These are phyloP conservation scores for Solanum gandarillasii DNA, from an alignment of 257 asterid species.

Conservation along the genomic window DNA sequence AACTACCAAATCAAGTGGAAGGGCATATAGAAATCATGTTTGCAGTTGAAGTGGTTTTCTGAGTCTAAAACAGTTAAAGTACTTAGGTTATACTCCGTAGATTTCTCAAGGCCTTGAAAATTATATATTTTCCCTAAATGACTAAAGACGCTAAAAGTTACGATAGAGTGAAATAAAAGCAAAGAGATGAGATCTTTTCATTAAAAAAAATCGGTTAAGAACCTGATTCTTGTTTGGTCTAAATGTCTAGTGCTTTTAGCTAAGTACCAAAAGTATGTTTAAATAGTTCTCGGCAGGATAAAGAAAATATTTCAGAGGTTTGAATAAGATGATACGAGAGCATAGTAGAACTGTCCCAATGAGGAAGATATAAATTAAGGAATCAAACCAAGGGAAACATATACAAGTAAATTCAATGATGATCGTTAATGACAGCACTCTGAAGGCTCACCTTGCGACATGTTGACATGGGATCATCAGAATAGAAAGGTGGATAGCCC, in stretches of 20 bases:
- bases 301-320: background rate
- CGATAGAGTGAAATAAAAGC: background rate
- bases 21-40: background rate
- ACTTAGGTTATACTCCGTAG: background rate
- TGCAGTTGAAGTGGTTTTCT: background rate
- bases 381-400: background rate
- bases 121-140: background rate
- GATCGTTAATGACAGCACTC: background rate
- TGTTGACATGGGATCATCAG: conserved; percentile 98
- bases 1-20: background rate
- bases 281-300: background rate
- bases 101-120: background rate
- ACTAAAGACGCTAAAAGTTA: background rate
- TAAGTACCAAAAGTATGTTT: background rate
- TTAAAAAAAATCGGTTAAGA: background rate
- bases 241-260: background rate
- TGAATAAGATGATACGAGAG: background rate
- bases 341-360: background rate
- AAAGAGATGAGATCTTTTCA: background rate
- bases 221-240: background rate
- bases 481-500: conserved; percentile 96
- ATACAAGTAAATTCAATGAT: background rate
- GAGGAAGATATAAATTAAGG: background rate
- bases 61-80: background rate
- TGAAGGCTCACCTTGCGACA: conserved; percentile 76